Base-by-base conservation (phyloP, 2,329 filamentous ascomycete species). In the Colletotrichum cordylinicola region DNA sequence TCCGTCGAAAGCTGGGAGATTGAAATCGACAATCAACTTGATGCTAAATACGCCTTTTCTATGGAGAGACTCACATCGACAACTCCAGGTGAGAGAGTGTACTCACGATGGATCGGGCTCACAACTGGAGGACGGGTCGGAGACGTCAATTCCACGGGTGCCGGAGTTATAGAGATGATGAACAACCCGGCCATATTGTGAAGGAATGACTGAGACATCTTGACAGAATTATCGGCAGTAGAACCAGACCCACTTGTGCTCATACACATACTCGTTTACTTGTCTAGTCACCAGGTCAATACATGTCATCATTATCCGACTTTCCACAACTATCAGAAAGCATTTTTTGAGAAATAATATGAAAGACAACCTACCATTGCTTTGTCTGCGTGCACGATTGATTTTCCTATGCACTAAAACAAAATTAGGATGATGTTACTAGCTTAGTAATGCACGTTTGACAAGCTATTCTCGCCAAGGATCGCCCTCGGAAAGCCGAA, bases 271-370 rank as follows among this genome's bases (percentile, higher is more conserved):
- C 1, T 8, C 16, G 8, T 16, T 16, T 43, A 10, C 37, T 1
- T 43, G 37, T 43, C 37, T 1, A 0, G 0, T 0, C 18, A 43
- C 39, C n/a, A 43, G 39, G n/a, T 43, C n/a, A n/a, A 43, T 0
- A 43, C 39, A 43, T 43, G 0, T 10, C 39, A 43, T 43, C 16
- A n/a, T 43, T 10, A 43, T 10, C 8, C 39, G 8, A 43, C 0
- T 43, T n/a, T 43, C 0, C 39, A n/a, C 16, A 18, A n/a, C 16
- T 43, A 6, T n/a, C 39, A 43, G 39, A 2, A 43, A 10, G 39
- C 8, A 10, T 1, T 43, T n/a, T 18, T 43, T 2, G 0, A 43
- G 37, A 16, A 10, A 43, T 10, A 0, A 2, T 4, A 43, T 10
- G 39, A 43, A 43, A 43, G 39, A 43, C 4, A 16, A 10, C 39